Percentiles rank a stretch among this genome's conserved stretches.
Evolutionary conservation across 225 moss, liverwort and hornwort genomes (phyloP).

Genomic region (Anthoceros angustus): DNA sequence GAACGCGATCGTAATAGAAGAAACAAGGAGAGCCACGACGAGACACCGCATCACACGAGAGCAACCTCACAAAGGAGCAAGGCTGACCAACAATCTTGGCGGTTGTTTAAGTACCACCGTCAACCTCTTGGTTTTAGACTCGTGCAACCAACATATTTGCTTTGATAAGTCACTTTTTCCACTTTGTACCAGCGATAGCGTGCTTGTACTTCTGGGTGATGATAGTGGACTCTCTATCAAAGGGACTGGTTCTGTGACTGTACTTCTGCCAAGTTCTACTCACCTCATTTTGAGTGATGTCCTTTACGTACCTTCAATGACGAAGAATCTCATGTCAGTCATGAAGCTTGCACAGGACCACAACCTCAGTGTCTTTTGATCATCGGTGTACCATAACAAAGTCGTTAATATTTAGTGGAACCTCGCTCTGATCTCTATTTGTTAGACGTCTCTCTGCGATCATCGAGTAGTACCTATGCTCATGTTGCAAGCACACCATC

Average conservation of each 20-base stretch:
- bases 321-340: not conserved
- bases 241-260: no score
- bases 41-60: not conserved
- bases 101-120: not conserved
- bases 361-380: not conserved
- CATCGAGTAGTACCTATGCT: not conserved
- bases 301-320: not conserved
- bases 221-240: not conserved
- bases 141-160: not conserved
- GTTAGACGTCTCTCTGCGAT: not conserved
- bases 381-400: not conserved
- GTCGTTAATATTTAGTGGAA: not conserved
- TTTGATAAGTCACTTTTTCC: not conserved
- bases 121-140: not conserved
- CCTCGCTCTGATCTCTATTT: not conserved
- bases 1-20: conserved; percentile 29
- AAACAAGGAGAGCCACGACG: not conserved
- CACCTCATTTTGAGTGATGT: not conserved
- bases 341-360: not conserved
- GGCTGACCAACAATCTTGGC: not conserved
- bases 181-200: not conserved
- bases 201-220: not conserved
- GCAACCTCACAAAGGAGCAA: not conserved
- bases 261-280: not conserved
- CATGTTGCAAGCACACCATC: not conserved